phyloP scores from a whole-genome alignment of 371 early-diverging fungal species.

The Smittium mucronatum region DNA sequence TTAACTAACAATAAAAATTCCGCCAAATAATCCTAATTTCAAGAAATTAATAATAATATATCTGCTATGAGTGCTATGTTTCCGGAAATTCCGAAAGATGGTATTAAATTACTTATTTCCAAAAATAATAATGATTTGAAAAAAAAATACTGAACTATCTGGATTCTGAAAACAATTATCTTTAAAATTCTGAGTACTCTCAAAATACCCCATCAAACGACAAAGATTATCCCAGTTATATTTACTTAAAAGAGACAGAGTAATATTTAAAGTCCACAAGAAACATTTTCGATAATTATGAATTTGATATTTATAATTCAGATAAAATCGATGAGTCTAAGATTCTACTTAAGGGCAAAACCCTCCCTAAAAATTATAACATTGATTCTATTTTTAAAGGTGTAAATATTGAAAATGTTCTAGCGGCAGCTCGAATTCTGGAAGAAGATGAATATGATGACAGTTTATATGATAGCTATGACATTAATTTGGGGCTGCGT shows the following conservation, averaged over 20 bases:
- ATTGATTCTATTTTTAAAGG: constrained; percentile 1
- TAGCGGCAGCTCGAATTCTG: constrained; percentile 39
- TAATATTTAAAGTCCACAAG: constrained; percentile 39
- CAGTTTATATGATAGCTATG: constrained; percentile 55
- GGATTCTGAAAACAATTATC: no score
- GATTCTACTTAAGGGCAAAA: constrained; percentile 60
- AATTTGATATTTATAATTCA: constrained; percentile 71
- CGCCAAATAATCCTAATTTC: not conserved
- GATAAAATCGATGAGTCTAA: constrained; percentile 19
- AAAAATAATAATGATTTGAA: not conserved
- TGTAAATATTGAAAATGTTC: constrained; percentile 24
- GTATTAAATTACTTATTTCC: not conserved
- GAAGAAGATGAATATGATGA: constrained; percentile 87
- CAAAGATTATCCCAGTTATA: not conserved
- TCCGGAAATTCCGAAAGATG: not conserved
- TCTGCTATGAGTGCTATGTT: not conserved
- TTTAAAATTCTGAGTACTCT: no score
- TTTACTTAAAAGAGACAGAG: not conserved
- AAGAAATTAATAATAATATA: not conserved
- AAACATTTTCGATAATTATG: constrained; percentile 85
- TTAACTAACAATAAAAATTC: not conserved
- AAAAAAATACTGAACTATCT: not conserved
- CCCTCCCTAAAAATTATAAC: constrained; percentile 5
- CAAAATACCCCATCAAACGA: not conserved
- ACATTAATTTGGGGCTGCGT: not conserved